Conservation (phyloP, 2,329 filamentous ascomycete species). For the Mycocentrospora acerina region DNA sequence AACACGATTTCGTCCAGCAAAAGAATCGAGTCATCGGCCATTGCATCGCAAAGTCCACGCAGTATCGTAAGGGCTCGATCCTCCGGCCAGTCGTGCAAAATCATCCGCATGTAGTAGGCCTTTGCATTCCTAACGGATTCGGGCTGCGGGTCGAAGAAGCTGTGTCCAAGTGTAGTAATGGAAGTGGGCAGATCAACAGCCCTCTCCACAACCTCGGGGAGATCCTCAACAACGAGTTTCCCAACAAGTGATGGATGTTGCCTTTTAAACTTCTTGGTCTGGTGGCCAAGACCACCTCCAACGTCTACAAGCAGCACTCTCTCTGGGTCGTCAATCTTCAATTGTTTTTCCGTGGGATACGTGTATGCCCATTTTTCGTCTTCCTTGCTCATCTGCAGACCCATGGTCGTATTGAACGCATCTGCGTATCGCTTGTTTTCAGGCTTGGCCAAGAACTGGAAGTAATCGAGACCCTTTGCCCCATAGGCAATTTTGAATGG, state of each 20-base stretch:
- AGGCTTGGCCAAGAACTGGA: conserved; percentile 22
- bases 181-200: conserved; percentile 3
- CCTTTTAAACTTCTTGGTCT: conserved; percentile 11
- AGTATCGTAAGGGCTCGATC: conserved; percentile 36
- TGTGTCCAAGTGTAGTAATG: conserved; percentile 10
- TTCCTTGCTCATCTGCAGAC: conserved; percentile 4
- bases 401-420: conserved; percentile 36
- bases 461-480: conserved; percentile 21
- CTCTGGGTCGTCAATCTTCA: conserved; percentile 6
- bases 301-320: conserved; percentile 19
- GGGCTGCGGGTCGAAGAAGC: conserved; percentile 21
- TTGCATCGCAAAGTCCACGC: conserved; percentile 27
- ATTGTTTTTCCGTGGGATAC: conserved; percentile 16
- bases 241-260: conserved; percentile 9
- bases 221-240: conserved; percentile 19
- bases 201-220: conserved; percentile 11
- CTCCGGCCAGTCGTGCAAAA: conserved; percentile 48
- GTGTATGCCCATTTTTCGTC: conserved; percentile 9
- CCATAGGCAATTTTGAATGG: conserved; percentile 26
- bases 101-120: conserved; percentile 31
- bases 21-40: conserved; percentile 44
- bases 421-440: conserved; percentile 14
- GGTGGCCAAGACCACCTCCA: conserved; percentile 16
- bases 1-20: conserved; percentile 49
- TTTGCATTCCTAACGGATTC: conserved; percentile 16